Conservation (phyloP, 805 yeast species). For the Hanseniaspora taiwanica region DNA sequence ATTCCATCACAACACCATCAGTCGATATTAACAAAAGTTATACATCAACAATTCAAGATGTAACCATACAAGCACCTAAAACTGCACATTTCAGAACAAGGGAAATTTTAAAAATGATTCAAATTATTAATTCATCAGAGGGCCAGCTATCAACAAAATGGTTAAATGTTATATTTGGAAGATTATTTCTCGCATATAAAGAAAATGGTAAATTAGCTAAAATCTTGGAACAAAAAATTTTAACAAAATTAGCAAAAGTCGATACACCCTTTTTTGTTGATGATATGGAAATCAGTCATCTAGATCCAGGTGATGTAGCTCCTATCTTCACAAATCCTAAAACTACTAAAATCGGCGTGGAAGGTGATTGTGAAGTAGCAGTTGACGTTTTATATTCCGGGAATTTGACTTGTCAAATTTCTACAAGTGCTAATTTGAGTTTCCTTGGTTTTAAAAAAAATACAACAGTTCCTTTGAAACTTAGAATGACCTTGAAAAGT, state of each 20-base stretch:
- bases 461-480: constrained; percentile 62
- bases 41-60: too few species aligned
- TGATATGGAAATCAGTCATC: constrained; percentile 58
- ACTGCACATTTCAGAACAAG: constrained; percentile 59
- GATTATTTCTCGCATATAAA: constrained; percentile 67
- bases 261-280: constrained; percentile 82
- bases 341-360: constrained; percentile 58
- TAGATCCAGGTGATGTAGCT: constrained; percentile 66
- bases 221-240: constrained; percentile 43
- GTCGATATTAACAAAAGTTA: too few species aligned
- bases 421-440: constrained; percentile 67
- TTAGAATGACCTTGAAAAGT: constrained; percentile 54
- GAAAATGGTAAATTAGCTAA: constrained; percentile 53
- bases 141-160: constrained; percentile 76
- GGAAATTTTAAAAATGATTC: constrained; percentile 63
- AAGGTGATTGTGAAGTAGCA: constrained; percentile 57
- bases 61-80: constrained; percentile 29
- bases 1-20: too few species aligned
- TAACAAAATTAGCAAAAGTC: constrained; percentile 62
- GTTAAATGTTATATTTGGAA: constrained; percentile 79
- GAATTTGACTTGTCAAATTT: constrained; percentile 56
- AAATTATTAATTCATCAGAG: constrained; percentile 66
- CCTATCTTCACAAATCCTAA: constrained; percentile 70
- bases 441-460: constrained; percentile 64
- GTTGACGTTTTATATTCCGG: constrained; percentile 62